Evolutionary conservation across 225 moss, liverwort and hornwort genomes (phyloP).

Genomic region (Thuidium tamariscinum): DNA sequence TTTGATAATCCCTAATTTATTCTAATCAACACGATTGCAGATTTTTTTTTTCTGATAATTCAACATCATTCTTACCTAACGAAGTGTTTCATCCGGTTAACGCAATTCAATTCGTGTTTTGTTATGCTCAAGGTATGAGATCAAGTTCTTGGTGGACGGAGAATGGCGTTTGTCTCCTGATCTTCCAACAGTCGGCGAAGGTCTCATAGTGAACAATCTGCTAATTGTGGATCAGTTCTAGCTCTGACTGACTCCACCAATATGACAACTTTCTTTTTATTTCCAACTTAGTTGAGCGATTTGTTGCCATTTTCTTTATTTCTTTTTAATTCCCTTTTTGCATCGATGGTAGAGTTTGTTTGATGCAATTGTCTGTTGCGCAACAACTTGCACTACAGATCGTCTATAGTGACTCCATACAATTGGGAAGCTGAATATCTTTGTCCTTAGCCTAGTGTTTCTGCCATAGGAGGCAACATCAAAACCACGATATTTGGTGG

Average conservation of each 20-base stretch:
- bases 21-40: not conserved
- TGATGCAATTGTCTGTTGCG: not conserved
- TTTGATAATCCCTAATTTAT: not conserved
- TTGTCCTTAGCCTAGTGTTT: not conserved
- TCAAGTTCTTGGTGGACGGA: slow-evolving; percentile 53
- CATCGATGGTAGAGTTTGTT: not conserved
- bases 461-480: not conserved
- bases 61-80: not conserved
- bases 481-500: not conserved
- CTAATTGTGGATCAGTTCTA: slow-evolving; percentile 27
- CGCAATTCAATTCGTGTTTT: not conserved
- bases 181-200: slow-evolving; percentile 43
- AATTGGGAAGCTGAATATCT: not conserved
- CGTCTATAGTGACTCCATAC: not conserved
- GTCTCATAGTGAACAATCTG: slow-evolving; percentile 39
- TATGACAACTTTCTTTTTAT: too few relatives aligned
- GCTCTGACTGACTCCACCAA: not conserved
- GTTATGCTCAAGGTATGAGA: slow-evolving; percentile 28
- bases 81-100: not conserved
- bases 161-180: slow-evolving; percentile 47
- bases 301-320: not conserved
- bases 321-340: not conserved
- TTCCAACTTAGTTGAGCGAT: not conserved
- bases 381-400: not conserved
- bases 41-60: not conserved